Conservation (phyloP, 371 early-diverging fungal genomes). For the Funneliformis caledonium region DNA sequence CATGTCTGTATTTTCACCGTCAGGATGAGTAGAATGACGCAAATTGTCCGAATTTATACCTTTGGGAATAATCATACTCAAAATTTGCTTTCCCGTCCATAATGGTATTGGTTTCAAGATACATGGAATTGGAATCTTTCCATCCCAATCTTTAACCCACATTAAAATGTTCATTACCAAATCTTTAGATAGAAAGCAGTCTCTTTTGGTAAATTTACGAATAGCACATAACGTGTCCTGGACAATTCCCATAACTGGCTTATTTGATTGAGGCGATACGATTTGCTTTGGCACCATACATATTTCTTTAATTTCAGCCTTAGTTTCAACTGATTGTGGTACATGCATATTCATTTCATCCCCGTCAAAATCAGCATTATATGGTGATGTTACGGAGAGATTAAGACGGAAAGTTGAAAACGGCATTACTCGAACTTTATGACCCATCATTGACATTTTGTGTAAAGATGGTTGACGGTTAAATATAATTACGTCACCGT, state of each 20-base stretch:
- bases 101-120: slow-evolving; percentile 95
- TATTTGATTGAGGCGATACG: slow-evolving; percentile 98
- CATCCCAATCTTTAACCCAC: slow-evolving; percentile 98
- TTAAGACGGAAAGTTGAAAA: slow-evolving; percentile 99
- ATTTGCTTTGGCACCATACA: slow-evolving; percentile 99
- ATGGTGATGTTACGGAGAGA: slow-evolving; percentile 98
- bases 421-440: slow-evolving; percentile 97
- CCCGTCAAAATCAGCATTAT: slow-evolving; percentile 99
- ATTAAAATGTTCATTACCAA: slow-evolving; percentile 95
- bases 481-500: slow-evolving; percentile 98
- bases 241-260: slow-evolving; percentile 99
- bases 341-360: slow-evolving; percentile 99
- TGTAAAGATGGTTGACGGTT: slow-evolving; percentile 99
- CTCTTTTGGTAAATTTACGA: slow-evolving; percentile 95
- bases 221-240: slow-evolving; percentile 99
- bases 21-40: slow-evolving; percentile 81
- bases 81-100: slow-evolving; percentile 99
- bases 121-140: slow-evolving; percentile 90
- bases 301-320: slow-evolving; percentile 95
- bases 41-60: slow-evolving; percentile 85
- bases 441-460: slow-evolving; percentile 99
- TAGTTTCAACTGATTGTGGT: slow-evolving; percentile 96
- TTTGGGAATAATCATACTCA: slow-evolving; percentile 92
- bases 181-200: slow-evolving; percentile 90
- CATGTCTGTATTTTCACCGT: slow-evolving; percentile 76